Base-by-base conservation (phyloP, 2,329 filamentous ascomycete species). In the Ophiosphaerella korrae region DNA sequence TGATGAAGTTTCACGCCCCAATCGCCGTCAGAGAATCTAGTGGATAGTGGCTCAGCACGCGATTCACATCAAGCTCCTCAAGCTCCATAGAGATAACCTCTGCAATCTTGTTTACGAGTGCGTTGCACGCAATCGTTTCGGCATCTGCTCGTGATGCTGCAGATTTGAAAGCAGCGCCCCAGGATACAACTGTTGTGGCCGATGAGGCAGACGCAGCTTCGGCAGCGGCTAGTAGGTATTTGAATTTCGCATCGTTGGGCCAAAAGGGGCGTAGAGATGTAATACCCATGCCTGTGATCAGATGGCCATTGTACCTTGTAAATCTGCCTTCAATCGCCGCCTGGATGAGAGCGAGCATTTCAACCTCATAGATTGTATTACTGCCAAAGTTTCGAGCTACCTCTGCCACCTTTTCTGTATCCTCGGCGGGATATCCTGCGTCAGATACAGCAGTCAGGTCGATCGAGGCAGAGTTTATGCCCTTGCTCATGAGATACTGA, bases 1-100 rank as follows among this genome's bases (percentile, higher is more conserved):
- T 65, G 26, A 69, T 70, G 47, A 67, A 69, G 36, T 69, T 68
- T 2, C 67, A 48, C 14, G 68, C 62, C 18, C 68, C 66, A 38
- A 70, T 66, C 12, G 66, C 66, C 12, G 63, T 66, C 41, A 70
- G 37, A 7, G 58, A 64, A 34, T 69, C 66, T 14, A 70, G 46
- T 5, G 62, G 50, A 38, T 66, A 69, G 35, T 60, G 53, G 18
- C 53, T 58, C 21, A 71, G 35, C 8, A 52, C 51, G 24, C 60
- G 50, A 11, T 54, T 64, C 0, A 53, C 35, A 40, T 71, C 67
- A 35, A 71, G 16, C 21, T 66, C 67, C 32, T 64, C 60, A 7
- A 50, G 43, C 38, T 68, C 62, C 48, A 69, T 60, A 6, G 50
- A 48, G 1, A 70, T 40, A 2, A 62, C 56, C 24, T 67, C 57